Evolutionary conservation across 2,329 filamentous ascomycete species (phyloP), one percentile per base, ranked within the genome.

Genomic region (Didymellaceae sp.): DNA sequence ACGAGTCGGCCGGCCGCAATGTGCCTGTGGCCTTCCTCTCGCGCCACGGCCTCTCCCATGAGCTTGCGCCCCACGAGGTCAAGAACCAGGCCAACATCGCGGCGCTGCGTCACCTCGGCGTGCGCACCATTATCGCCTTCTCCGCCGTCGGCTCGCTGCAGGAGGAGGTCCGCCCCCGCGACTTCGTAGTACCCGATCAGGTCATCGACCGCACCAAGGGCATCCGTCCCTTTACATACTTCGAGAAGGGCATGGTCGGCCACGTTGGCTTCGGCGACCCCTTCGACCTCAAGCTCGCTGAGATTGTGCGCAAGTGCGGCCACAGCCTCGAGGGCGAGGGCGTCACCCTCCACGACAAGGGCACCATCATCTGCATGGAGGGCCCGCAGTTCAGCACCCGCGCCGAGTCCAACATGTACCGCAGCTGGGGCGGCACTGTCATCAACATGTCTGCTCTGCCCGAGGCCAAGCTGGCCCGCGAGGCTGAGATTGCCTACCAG

Each of bases 361-460:
- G 93, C 34, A 90, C 88, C 2, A 77, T 97, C 54, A 82, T 99
- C 64, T 96, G 92, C 78, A 99, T 99, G 89, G 94, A 99, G 82
- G 94, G 94, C n/a, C 94, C 94, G 16, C 91, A 96, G 67, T 99
- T 99, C 82, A 94, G 89, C 55, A 97, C 94, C 14, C 91, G 94
- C 56, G 93, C 94, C 51, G 94, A 99, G 78, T 94, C 89, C 50
- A 86, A 96, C 76, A 85, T 99, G 78, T 99, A 99, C 82, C 90
- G 94, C 63, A 82, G 85, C 54, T 97, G 91, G 90, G 93, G 93
- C 65, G 93, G 92, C 62, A 89, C 85, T 59, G 90, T 97, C 44
- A 97, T 99, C 81, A 97, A 97, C 83, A 99, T 99, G 94, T 96
- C 90, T 34, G 88, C 88, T 11, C 82, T 99, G 13, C 94, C 94